phyloP scores from a whole-genome alignment of 108 stramenopile species.

The Pseudonitzschia delicatissima region DNA sequence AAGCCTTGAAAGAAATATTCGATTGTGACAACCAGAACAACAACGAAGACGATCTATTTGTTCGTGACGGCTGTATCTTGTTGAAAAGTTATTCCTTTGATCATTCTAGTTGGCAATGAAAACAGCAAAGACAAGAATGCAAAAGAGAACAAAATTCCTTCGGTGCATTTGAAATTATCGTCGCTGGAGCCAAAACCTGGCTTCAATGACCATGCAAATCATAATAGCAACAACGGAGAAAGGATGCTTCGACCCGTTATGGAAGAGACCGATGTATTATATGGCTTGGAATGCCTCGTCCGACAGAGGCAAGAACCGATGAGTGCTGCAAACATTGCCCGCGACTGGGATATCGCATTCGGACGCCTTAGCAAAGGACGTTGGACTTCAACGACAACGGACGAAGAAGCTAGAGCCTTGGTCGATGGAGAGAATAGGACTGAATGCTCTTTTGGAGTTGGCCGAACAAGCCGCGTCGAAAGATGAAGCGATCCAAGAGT shows the following conservation, averaged over 20 bases:
- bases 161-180: not conserved
- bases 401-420: not conserved
- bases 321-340: not conserved
- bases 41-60: not conserved
- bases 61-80: not conserved
- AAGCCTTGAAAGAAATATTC: slow-evolving; percentile 5
- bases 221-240: not conserved
- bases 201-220: not conserved
- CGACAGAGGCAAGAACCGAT: not conserved
- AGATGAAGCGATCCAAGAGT: slow-evolving; percentile 4
- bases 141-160: not conserved
- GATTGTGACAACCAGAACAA: slow-evolving; percentile 5
- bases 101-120: not conserved
- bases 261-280: not conserved
- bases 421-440: no score
- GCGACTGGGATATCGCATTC: slow-evolving; percentile 6
- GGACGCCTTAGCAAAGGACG: not conserved
- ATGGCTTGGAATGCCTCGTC: not conserved
- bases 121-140: not conserved
- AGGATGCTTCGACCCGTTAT: not conserved
- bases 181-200: slow-evolving; percentile 5
- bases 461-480: not conserved
- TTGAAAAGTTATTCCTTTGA: slow-evolving; percentile 3
- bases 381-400: not conserved
- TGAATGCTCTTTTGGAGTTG: not conserved